Base-by-base conservation (phyloP, 164 flowering plant species). In the Vitis labrusca region DNA sequence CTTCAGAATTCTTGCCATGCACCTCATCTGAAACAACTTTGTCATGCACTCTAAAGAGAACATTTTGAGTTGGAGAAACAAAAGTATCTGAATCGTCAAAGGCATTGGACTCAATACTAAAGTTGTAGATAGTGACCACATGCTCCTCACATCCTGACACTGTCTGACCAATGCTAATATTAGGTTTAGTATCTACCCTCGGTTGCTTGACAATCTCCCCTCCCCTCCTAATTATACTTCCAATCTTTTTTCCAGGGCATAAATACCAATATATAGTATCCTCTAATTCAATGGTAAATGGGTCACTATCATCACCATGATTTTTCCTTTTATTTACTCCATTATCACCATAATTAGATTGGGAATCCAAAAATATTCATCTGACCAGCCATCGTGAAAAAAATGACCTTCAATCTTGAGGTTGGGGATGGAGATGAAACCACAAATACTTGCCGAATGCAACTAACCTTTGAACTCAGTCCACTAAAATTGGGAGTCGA, bases 131-230 rank as follows among this genome's bases (percentile, higher is more conserved):
- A 10, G 98, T 96, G 55, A 96, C 87, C n/a, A 96, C 97, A 19
- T 95, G 91, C 69, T 96, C 98, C 1, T 91, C 97, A 69, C 87
- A 87, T 7, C 95, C 95, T 1, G 89, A 85, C 60, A 93, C 81
- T 5, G 90, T 80, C 65, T 93, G 98, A 50, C 97, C 94, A 76
- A 96, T 92, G 67, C 98, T 83, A 55, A 96, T 91, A 81, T 92
- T 96, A 1, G 99, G 77, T 62, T 85, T 91, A 30, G 91, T 96
- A 57, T 96, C 99, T n/a, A 71, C 70, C 84, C 97, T 88, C 29
- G 92, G 59, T 67, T 93, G 97, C 88, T 93, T 96, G 48, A 92
- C 91, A 80, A 93, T 93, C 65, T 91, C 98, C 62, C 99, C 97
- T 52, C 98, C 98, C 80, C 89, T 88, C 23, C 23, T 0, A 19